phyloP scores from a whole-genome alignment of 2,329 filamentous ascomycete species.

The Lachnellula cervina region DNA sequence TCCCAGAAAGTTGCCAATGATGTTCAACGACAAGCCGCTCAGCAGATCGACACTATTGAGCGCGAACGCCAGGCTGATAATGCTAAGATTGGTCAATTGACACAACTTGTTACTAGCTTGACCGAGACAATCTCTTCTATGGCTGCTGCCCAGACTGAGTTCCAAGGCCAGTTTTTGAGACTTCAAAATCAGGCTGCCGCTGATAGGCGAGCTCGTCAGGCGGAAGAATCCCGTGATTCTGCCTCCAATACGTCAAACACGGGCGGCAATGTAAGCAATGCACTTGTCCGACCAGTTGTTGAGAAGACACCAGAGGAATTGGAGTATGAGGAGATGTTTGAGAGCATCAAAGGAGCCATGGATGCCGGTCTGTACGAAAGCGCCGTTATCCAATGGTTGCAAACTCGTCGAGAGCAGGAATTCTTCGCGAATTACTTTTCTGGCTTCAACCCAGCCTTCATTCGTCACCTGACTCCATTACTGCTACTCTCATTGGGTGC shows the following conservation, averaged over 20 bases:
- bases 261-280: not conserved
- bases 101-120: slow-evolving; percentile 60
- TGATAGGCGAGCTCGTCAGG: slow-evolving; percentile 32
- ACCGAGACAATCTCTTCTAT: slow-evolving; percentile 66
- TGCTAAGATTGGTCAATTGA: slow-evolving; percentile 69
- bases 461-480: slow-evolving; percentile 55
- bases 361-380: slow-evolving; percentile 56
- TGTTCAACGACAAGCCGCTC: slow-evolving; percentile 53
- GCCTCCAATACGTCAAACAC: not conserved
- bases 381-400: slow-evolving; percentile 63
- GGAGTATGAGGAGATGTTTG: slow-evolving; percentile 52
- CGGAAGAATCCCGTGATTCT: slow-evolving; percentile 8
- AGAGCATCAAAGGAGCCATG: slow-evolving; percentile 59
- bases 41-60: slow-evolving; percentile 28
- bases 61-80: slow-evolving; percentile 31
- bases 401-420: slow-evolving; percentile 56
- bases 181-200: slow-evolving; percentile 47
- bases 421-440: slow-evolving; percentile 55
- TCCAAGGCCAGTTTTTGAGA: slow-evolving; percentile 61
- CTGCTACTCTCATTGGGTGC: slow-evolving; percentile 61
- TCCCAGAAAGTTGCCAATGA: slow-evolving; percentile 65
- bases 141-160: slow-evolving; percentile 62
- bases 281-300: slow-evolving; percentile 30
- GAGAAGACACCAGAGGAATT: slow-evolving; percentile 42
- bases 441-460: slow-evolving; percentile 46